These are phyloP conservation scores for Fraxinus americana DNA, from an alignment of 257 asterid genomes.

Conservation along the genomic window DNA sequence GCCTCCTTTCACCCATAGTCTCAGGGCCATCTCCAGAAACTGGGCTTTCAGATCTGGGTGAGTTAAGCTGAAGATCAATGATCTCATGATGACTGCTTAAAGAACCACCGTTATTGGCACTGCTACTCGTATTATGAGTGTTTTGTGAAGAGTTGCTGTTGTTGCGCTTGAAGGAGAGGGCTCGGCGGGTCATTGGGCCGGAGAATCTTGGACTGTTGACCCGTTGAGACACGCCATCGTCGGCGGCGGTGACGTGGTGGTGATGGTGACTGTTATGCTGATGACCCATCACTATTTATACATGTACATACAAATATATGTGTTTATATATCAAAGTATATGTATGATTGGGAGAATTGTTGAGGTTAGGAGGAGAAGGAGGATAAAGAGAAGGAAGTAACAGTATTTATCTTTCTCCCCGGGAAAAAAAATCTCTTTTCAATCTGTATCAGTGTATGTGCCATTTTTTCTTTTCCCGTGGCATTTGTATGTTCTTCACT, in stretches of 20 bases:
- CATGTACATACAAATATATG: background rate
- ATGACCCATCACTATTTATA: conserved; percentile 57
- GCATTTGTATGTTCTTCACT: background rate
- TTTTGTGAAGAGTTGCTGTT: conserved; percentile 41
- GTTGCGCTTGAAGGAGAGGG: conserved; percentile 77
- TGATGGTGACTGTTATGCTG: conserved; percentile 72
- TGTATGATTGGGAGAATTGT: background rate
- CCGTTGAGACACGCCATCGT: conserved; percentile 74
- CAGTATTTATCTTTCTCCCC: background rate
- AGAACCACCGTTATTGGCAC: conserved; percentile 17
- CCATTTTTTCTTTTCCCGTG: background rate
- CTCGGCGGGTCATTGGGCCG: conserved; percentile 87
- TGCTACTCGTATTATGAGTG: conserved; percentile 29
- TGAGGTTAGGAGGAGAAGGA: background rate
- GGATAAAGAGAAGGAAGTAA: background rate
- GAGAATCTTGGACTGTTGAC: conserved; percentile 92
- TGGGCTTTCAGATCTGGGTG: conserved; percentile 87
- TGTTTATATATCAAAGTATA: background rate
- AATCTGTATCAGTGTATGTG: background rate
- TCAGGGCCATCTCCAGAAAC: conserved; percentile 55
- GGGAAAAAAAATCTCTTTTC: background rate
- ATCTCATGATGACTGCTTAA: conserved; percentile 51
- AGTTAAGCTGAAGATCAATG: conserved; percentile 73
- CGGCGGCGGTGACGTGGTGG: conserved; percentile 51
- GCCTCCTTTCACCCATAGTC: conserved; percentile 45